Evolutionary conservation across 2,329 filamentous ascomycete species (phyloP), one percentile per base, ranked within the genome.

Genomic region (Chalaropsis ovoidea): DNA sequence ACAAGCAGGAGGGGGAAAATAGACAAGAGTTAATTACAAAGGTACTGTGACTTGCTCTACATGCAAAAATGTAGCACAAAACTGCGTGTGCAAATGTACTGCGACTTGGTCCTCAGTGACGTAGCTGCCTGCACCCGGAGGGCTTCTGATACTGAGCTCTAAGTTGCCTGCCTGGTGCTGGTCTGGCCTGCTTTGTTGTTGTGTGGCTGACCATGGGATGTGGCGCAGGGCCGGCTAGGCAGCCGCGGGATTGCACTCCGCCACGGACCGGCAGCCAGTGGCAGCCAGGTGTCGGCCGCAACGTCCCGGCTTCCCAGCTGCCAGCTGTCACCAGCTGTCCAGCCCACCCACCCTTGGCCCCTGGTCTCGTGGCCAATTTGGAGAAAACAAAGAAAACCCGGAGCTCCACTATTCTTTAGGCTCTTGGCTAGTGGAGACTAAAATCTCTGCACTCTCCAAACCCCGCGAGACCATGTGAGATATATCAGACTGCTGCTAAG

Each of bases 81-180:
- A 58, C 31, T 10, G 52, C 8, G 52, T 2, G 13, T 15, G 52
- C 27, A 35, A 3, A 31, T 58, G 52, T 58, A 58, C 52, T 11
- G 8, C 4, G 52, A 58, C 52, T 58, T 58, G 24, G 24, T n/a
- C 17, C 22, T n/a, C 27, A n/a, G 52, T 58, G 52, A 56, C 52
- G 52, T 58, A 39, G 52, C 52, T 58, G 52, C 52, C 52, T 39
- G 24, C 31, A n/a, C 13, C 24, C 24, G 52, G 27, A 39, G 52
- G 2, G 6, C 15, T 19, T 4, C 8, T 47, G 5, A 3, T 17
- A 4, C 15, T 47, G 43, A 47, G 4, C 43, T 47, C 27, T 31
- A 58, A 58, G 52, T 58, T 58, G 27, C 7, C 52, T 58, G 52
- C 24, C 52, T 58, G 27, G 22, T 17, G 52, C 13, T 13, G 35